Evolutionary conservation across 176 grass and related monocot species (phyloP), one percentile per base, ranked within the genome.

Genomic region (Pontederia crassipes): DNA sequence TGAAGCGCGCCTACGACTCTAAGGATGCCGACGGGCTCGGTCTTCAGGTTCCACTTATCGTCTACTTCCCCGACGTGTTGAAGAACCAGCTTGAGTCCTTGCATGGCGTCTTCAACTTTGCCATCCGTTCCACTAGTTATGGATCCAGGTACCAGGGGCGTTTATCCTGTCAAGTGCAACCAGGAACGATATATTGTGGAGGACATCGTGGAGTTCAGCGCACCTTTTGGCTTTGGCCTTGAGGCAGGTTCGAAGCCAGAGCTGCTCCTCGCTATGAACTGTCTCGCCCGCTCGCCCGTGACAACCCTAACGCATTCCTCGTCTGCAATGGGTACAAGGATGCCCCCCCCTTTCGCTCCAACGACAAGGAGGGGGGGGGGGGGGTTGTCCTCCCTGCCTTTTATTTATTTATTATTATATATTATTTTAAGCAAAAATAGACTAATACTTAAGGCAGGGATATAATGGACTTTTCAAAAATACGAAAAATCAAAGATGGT

Each of bases 271-370:
- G 40, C 67, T 7, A 70, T 70, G 54, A 57, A 32, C 67, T 70
- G 45, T 53, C 67, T 70, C 54, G 16, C 45, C 6, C n/a, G 54
- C 5, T n/a, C n/a, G n/a, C n/a, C n/a, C n/a, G n/a, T n/a, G 67
- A 32, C 8, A 70, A 53, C 67, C 40, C 35, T 9, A 16, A 70
- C 16, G 67, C 67, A 0, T 58, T 70, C 29, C 67, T 70, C 11
- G 45, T 70, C 9, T 70, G 67, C 53, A 70, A 70, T 16, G 67
- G 67, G 28, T 70, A 58, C 67, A 70, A 70, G 67, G 67, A 70
- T 35, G 40, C n/a, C n/a, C n/a, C n/a, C n/a, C n/a, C n/a, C n/a
- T n/a, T n/a, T n/a, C n/a, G n/a, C n/a, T n/a, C n/a, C n/a, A n/a
- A n/a, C n/a, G n/a, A n/a, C n/a, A n/a, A n/a, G n/a, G n/a, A n/a